Base-by-base conservation (phyloP, 2,329 filamentous ascomycete species). In the Dactylellina parvicollis region DNA sequence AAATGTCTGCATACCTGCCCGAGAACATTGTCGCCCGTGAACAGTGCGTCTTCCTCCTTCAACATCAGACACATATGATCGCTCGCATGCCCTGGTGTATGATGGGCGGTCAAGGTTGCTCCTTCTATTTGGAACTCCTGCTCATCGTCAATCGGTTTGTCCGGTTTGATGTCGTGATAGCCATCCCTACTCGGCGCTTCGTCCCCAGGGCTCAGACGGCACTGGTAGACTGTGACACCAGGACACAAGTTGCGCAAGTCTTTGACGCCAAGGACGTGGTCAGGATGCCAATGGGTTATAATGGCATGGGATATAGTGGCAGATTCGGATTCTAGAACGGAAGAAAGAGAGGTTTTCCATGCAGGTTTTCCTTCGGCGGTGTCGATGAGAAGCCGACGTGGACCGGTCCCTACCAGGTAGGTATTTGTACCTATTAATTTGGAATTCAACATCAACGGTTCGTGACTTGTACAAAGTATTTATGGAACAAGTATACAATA, bases 251-350 rank as follows among this genome's bases (percentile, higher is more conserved):
- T 80, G 16, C 88, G 82, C 0, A 97, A 83, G 77, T 96, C 88
- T 1, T 82, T 79, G 22, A 97, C 86, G 5, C 95, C 95, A 22
- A 88, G 87, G 4, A 89, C 85, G 79, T 99, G 95, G 79, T 99
- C 95, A 42, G 83, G 86, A 79, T 99, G 95, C 92, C 93, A 96
- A 80, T 99, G 95, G 0, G 93, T 96, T 52, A 99, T 84, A 20
- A 99, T 83, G 0, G 89, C 88, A 16, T 84, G 83, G n/a, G 87
- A 83, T 22, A 98, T 83, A 0, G 83, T 86, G 18, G 90, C 89
- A 22, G 88, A 85, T 79, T 96, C 91, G 22, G 87, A 82, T 4
- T 83, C 80, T 1, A 98, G 84, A 0, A 89, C 86, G 2, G 83
- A 81, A 75, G 86, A 85, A 34, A 99, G 81, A 0, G 86, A 85